Conservation (phyloP, 495 filamentous ascomycete species). For the Xylaria bambusicola region DNA sequence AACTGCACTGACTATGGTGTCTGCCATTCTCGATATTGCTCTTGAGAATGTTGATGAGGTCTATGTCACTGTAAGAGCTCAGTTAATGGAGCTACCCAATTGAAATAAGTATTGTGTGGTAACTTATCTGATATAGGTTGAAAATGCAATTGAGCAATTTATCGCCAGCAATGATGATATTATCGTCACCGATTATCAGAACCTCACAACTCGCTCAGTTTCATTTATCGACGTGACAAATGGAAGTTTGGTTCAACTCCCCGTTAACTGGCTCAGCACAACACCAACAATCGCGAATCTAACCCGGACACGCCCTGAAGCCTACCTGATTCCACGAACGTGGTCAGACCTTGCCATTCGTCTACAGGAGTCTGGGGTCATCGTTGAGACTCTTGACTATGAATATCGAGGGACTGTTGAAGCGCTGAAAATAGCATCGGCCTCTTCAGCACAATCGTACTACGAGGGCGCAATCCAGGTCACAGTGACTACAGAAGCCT, state of each 20-base stretch:
- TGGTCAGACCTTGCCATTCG: constrained; percentile 32
- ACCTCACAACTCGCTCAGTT: constrained; percentile 25
- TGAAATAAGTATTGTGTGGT: background rate
- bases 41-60: constrained; percentile 31
- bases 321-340: constrained; percentile 36
- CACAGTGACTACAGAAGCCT: constrained; percentile 28
- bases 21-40: constrained; percentile 34
- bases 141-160: constrained; percentile 29
- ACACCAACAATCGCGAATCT: constrained; percentile 36
- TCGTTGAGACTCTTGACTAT: constrained; percentile 28
- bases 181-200: constrained; percentile 31
- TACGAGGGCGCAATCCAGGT: constrained; percentile 39
- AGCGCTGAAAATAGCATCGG: constrained; percentile 27
- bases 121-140: constrained; percentile 22
- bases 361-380: constrained; percentile 28
- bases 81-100: no score
- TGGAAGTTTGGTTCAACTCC: constrained; percentile 25
- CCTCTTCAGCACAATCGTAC: constrained; percentile 24
- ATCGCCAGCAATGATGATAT: constrained; percentile 28
- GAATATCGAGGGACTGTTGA: constrained; percentile 32
- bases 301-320: constrained; percentile 32
- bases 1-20: constrained; percentile 34
- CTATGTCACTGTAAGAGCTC: constrained; percentile 24
- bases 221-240: constrained; percentile 24
- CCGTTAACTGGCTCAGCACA: constrained; percentile 34